Evolutionary conservation across 139 green algal species (phyloP).

Genomic region (Coccomyxa sp.): DNA sequence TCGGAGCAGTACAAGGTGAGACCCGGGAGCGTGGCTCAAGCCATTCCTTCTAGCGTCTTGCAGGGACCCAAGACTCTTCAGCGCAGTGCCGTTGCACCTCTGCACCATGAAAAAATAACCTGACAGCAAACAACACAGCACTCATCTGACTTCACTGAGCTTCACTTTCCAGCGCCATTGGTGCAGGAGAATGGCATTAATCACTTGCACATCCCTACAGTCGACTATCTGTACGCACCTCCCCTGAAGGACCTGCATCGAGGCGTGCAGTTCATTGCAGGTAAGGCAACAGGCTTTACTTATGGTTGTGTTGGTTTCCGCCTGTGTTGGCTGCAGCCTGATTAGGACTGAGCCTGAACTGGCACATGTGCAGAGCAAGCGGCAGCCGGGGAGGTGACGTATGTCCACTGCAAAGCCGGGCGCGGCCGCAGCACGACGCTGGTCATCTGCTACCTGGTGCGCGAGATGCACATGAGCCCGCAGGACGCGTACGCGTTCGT

Average conservation of each 20-base stretch:
- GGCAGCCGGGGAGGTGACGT: background rate
- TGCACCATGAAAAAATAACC: background rate
- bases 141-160: too few species aligned
- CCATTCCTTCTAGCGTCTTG: background rate
- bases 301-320: background rate
- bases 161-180: background rate
- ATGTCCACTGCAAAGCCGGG: conserved; percentile 28
- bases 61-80: too few species aligned
- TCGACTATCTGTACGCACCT: conserved; percentile 25
- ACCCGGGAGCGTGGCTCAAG: background rate
- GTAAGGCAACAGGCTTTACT: background rate
- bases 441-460: conserved; percentile 25
- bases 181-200: conserved; percentile 14
- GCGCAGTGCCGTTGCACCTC: background rate
- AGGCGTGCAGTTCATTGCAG: conserved; percentile 15
- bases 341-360: background rate
- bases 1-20: conserved; percentile 10
- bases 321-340: too few species aligned
- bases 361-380: conserved; percentile 2
- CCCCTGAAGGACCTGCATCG: background rate
- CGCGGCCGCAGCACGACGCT: conserved; percentile 16
- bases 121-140: too few species aligned
- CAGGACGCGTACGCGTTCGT: conserved; percentile 10
- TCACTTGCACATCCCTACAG: conserved; percentile 22
- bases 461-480: background rate